Conservation (phyloP, 305 asterid species). For the Stenogyne calaminthoides region DNA sequence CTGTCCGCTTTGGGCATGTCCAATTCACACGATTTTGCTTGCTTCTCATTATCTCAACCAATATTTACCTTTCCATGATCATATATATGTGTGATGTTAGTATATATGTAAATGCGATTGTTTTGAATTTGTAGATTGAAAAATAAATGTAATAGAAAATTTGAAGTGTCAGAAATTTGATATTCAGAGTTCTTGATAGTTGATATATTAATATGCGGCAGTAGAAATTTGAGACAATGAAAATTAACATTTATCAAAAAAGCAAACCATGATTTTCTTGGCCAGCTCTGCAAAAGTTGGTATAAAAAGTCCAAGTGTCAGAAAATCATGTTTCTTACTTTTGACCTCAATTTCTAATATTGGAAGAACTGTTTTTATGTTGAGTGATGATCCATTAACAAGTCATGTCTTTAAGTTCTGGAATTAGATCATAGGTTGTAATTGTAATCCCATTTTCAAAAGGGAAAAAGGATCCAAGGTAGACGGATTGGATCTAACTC, state of each 20-base stretch:
- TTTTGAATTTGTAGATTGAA: background rate
- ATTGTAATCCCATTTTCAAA: background rate
- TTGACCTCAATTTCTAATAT: conserved; percentile 22
- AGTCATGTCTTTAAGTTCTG: background rate
- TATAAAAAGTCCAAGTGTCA: conserved; percentile 16
- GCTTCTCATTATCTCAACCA: background rate
- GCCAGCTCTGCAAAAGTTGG: conserved; percentile 19
- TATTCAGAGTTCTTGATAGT: background rate
- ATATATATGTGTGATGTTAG: background rate
- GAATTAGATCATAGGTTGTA: background rate
- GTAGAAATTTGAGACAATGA: background rate
- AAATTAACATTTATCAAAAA: conserved; percentile 9
- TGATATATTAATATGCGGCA: background rate
- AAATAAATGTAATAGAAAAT: background rate
- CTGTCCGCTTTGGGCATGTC: background rate
- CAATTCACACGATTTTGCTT: background rate
- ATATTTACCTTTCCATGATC: background rate
- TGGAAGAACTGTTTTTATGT: background rate
- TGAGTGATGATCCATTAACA: background rate
- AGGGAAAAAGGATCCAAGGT: background rate
- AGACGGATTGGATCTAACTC: background rate
- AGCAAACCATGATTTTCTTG: conserved; percentile 10
- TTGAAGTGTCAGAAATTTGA: background rate
- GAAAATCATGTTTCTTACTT: conserved; percentile 23
- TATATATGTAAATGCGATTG: background rate